These are phyloP conservation scores for Pulveroboletus sp. DNA, from an alignment of 768 basidiomycete genomes.

Conservation along the genomic window DNA sequence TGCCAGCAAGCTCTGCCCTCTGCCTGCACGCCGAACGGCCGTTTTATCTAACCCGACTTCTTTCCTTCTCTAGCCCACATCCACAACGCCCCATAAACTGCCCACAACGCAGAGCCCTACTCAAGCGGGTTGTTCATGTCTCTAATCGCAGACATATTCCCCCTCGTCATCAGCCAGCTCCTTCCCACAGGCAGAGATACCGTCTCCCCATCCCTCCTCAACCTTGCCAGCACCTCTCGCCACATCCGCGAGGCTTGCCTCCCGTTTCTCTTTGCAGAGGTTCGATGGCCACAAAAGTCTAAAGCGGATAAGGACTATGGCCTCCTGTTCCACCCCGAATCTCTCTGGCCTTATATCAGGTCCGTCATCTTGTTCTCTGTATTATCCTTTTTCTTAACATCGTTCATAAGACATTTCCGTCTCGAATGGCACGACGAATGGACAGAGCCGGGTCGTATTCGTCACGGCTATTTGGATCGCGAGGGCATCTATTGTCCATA, in stretches of 20 bases:
- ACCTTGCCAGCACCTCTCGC: slow-evolving; percentile 22
- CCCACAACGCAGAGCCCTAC: neutral
- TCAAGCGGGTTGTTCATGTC: slow-evolving; percentile 20
- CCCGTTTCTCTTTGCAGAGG: slow-evolving; percentile 31
- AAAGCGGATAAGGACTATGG: slow-evolving; percentile 21
- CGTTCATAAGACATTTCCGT: slow-evolving; percentile 24
- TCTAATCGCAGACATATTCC: slow-evolving; percentile 33
- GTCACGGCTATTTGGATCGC: slow-evolving; percentile 30
- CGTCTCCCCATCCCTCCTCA: slow-evolving; percentile 18
- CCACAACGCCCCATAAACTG: neutral
- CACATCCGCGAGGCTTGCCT: slow-evolving; percentile 29
- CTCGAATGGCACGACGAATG: slow-evolving; percentile 36
- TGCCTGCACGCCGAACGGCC: slow-evolving; percentile 1
- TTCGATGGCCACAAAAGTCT: slow-evolving; percentile 31
- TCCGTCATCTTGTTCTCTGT: neutral
- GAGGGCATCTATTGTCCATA: slow-evolving; percentile 30
- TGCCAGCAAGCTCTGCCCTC: slow-evolving; percentile 9
- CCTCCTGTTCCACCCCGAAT: slow-evolving; percentile 30
- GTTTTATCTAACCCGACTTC: neutral
- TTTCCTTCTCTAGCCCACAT: neutral
- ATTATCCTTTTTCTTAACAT: neutral
- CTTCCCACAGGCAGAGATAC: neutral
- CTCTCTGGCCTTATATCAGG: slow-evolving; percentile 32
- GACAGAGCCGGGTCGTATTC: slow-evolving; percentile 35
- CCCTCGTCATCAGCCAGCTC: slow-evolving; percentile 31